These are phyloP conservation scores for Papiliotrema fonsecae DNA, from an alignment of 1,284 basidiomycete genomes.

Conservation along the genomic window DNA sequence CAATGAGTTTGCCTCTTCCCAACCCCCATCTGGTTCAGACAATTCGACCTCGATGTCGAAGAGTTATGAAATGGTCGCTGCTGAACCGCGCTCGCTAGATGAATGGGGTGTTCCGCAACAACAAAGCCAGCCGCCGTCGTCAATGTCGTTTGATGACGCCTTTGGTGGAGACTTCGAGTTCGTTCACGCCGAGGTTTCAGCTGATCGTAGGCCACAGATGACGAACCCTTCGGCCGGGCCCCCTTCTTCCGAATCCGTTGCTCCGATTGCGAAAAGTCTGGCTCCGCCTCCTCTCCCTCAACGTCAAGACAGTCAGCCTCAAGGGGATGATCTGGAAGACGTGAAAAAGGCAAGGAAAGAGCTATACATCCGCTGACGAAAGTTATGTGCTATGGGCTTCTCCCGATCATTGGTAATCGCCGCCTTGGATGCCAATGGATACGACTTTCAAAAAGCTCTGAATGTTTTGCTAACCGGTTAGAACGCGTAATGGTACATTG, in stretches of 20 bases:
- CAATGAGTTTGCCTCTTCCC: constrained; percentile 41
- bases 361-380: background rate
- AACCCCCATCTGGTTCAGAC: constrained; percentile 20
- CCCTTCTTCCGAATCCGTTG: constrained; percentile 23
- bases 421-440: constrained; percentile 46
- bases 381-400: constrained; percentile 49
- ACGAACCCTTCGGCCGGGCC: background rate
- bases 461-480: constrained; percentile 37
- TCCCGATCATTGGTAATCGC: constrained; percentile 40
- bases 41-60: constrained; percentile 20
- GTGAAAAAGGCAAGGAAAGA: constrained; percentile 42
- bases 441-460: constrained; percentile 47
- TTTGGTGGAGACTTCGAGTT: constrained; percentile 49
- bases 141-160: constrained; percentile 53
- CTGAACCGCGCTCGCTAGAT: constrained; percentile 9
- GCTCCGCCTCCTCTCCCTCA: constrained; percentile 29
- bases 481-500: background rate
- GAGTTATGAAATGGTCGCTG: constrained; percentile 40
- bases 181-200: constrained; percentile 3
- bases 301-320: constrained; percentile 31
- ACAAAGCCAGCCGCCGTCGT: constrained; percentile 14
- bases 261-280: constrained; percentile 2
- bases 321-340: constrained; percentile 47
- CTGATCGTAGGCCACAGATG: background rate
- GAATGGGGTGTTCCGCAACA: constrained; percentile 22